These are phyloP conservation scores for Clavispora santaluciae DNA, from an alignment of 805 yeast species.

Conservation along the genomic window DNA sequence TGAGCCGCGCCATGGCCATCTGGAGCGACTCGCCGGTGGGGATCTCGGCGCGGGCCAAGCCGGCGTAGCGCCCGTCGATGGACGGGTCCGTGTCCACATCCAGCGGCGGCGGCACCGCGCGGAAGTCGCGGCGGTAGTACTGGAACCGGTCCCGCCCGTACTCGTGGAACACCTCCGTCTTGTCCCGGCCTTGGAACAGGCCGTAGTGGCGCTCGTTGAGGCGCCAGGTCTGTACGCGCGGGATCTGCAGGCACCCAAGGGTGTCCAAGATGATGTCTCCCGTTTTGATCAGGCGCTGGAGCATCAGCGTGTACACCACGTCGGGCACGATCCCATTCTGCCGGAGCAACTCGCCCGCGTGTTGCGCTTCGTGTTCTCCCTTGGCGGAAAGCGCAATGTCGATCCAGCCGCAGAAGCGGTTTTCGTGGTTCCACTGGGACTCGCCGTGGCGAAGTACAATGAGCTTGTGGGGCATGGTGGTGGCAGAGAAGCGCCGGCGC, in stretches of 20 bases:
- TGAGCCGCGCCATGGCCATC: slow-evolving; percentile 35
- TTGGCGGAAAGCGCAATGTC: slow-evolving; percentile 36
- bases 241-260: slow-evolving; percentile 31
- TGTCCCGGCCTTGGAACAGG: slow-evolving; percentile 36
- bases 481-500: not conserved
- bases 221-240: slow-evolving; percentile 37
- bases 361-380: slow-evolving; percentile 35
- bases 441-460: slow-evolving; percentile 44
- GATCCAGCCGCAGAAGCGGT: slow-evolving; percentile 43
- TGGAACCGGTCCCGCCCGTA: slow-evolving; percentile 35
- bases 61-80: slow-evolving; percentile 35
- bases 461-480: slow-evolving; percentile 25
- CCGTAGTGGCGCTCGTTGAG: slow-evolving; percentile 44
- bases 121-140: slow-evolving; percentile 33
- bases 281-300: slow-evolving; percentile 37
- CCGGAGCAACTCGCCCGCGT: slow-evolving; percentile 34
- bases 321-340: slow-evolving; percentile 26
- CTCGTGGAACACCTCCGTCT: slow-evolving; percentile 30
- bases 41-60: slow-evolving; percentile 15
- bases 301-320: slow-evolving; percentile 35
- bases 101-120: slow-evolving; percentile 33
- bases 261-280: slow-evolving; percentile 34
- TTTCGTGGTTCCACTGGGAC: slow-evolving; percentile 39
- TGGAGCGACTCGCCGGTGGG: slow-evolving; percentile 39
- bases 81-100: slow-evolving; percentile 24